Evolutionary conservation across 306 rosid species (phyloP), one percentile per base, ranked within the genome.

Genomic region (Vigna radiata): DNA sequence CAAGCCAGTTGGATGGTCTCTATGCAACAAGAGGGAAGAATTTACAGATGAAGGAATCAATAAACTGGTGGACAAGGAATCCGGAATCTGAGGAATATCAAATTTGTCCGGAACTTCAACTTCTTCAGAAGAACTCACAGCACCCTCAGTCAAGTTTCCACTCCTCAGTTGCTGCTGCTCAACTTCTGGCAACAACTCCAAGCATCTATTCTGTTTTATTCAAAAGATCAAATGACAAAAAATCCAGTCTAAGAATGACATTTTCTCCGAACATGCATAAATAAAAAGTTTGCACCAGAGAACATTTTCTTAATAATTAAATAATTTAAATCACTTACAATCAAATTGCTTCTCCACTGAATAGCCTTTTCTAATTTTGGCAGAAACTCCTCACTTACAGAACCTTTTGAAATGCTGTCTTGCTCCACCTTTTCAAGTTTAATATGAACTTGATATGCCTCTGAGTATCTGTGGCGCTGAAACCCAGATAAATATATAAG

Each of bases 151-250:
- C 83, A 79, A 73, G 68, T 88, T 89, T 76, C 91, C 90, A 13
- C 87, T 79, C 88, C 83, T 88, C 61, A 89, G 80, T 84, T 93
- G 87, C 70, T 76, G 84, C 83, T 63, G 87, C 83, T 93, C 90
- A 68, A 84, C 89, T 85, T 93, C 98, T 23, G 99, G 96, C 79
- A 93, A 88, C 91, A 96, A 85, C 71, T 88, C 92, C 91, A 91
- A 84, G 92, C 95, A 82, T 80, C 85, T 89, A 70, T 88, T 91
- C 99, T 93, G 94, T 86, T 79, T 56, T 61, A 76, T 59, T 73
- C 78, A 76, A 81, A 36, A 79, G 66, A 85, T 52, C 68, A 27
- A 78, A 76, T 17, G 71, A 65, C 73, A 43, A 18, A 39, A 47
- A 59, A 43, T 71, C 61, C 5, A 33, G 27, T 49, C 53, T 23